phyloP scores from a whole-genome alignment of 1,139 yeast species.

The Zygoascus sp. region DNA sequence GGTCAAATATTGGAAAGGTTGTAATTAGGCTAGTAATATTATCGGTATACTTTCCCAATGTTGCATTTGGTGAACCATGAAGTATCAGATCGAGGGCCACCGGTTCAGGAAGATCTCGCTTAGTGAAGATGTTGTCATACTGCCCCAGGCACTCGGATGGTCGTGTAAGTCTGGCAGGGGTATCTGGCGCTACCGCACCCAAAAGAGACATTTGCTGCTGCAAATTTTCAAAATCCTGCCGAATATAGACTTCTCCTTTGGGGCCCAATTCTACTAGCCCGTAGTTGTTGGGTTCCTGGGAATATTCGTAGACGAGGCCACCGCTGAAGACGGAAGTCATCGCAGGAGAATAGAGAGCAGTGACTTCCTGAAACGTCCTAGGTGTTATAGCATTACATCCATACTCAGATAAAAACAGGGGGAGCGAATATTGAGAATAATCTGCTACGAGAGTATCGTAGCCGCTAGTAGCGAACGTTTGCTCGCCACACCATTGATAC shows the following conservation, averaged over 20 bases:
- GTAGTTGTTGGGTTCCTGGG: slow-evolving; percentile 84
- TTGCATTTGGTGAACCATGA: slow-evolving; percentile 31
- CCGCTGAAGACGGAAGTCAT: slow-evolving; percentile 65
- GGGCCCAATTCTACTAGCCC: slow-evolving; percentile 67
- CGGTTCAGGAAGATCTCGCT: slow-evolving; percentile 29
- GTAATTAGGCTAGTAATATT: slow-evolving; percentile 38
- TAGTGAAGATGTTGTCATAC: slow-evolving; percentile 31
- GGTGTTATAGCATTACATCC: slow-evolving; percentile 89
- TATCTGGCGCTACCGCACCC: slow-evolving; percentile 17
- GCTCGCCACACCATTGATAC: slow-evolving; percentile 88
- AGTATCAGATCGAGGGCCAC: slow-evolving; percentile 27
- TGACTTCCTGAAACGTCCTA: slow-evolving; percentile 73
- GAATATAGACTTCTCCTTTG: slow-evolving; percentile 48
- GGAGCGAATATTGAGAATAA: slow-evolving; percentile 58
- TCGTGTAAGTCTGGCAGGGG: slow-evolving; percentile 18
- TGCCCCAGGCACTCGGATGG: slow-evolving; percentile 26
- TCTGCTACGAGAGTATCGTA: slow-evolving; percentile 59
- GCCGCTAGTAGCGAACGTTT: slow-evolving; percentile 64
- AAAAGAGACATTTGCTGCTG: slow-evolving; percentile 19
- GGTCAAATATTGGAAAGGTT: slow-evolving; percentile 46
- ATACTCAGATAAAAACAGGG: slow-evolving; percentile 85
- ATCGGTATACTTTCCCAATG: slow-evolving; percentile 42
- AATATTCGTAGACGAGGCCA: slow-evolving; percentile 86
- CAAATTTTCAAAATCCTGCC: slow-evolving; percentile 34
- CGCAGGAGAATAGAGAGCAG: slow-evolving; percentile 40